Base-by-base conservation (phyloP, 345 rosid genomes). In the Salix viminalis region DNA sequence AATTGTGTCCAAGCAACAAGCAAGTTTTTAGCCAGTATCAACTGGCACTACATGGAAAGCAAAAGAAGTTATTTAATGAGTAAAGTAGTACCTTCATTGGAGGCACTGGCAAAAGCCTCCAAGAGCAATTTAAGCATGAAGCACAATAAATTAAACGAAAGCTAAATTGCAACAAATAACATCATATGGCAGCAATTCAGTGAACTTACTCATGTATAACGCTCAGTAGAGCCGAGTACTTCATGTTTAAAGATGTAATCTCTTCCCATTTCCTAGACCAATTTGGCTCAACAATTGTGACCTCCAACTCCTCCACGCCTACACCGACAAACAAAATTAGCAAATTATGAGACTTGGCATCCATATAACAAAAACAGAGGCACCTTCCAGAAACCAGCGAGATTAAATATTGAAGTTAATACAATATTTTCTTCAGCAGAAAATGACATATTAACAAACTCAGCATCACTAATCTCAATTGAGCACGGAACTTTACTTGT, bases 271-370 rank as follows among this genome's bases (percentile, higher is more conserved):
- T 90, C 83, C 83, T 84, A 23, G 86, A 83, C 99, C 99, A 96
- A 69, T 88, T 82, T 48, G 85, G 82, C 71, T 93, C 98, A 78
- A 74, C 71, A 72, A 85, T 87, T 1, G 84, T 85, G 83, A 93
- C 84, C 87, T 90, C 88, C 85, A 96, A 81, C 85, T 91, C 97
- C 89, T 93, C 97, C 78, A 87, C 74, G 62, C 85, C 99, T 95
- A 76, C 44, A 79, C 75, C 46, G 42, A 7, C 65, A 80, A 69
- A 71, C 1, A 66, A 48, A 23, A 52, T 39, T 69, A 80, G 41
- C 44, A 48, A 62, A 75, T 64, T 36, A 48, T 52, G 52, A 64
- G 68, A 46, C 80, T 2, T 67, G 80, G 69, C 46, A 77, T 67
- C 69, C 72, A 77, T 79, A 70, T 21, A 73, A 50, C 36, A 15